Evolutionary conservation across 2,329 filamentous ascomycete genomes (phyloP), one percentile per base, ranked within the genome.

Genomic region (Fusarium haematococcum): DNA sequence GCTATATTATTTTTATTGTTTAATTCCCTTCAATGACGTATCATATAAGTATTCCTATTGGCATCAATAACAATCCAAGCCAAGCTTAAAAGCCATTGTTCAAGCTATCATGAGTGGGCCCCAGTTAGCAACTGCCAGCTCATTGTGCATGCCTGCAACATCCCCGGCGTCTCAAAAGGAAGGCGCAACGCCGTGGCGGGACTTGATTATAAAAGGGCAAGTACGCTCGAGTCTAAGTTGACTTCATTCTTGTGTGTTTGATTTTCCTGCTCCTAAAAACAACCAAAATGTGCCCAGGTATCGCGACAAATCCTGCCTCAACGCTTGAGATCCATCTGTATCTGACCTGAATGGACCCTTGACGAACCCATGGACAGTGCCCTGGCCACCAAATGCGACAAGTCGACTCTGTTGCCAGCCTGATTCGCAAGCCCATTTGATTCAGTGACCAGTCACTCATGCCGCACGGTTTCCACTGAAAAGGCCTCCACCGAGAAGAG

Each of bases 301-400:
- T 41, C 65, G 16, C 57, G 50, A 60, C 58, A 43, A 45, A 59
- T 35, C 43, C 57, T 33, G 18, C n/a, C 48, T 54, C 48, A 14
- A 20, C 30, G 33, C 50, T 33, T 58, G 20, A 43, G 59, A 32
- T 66, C 59, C 67, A 66, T 50, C 63, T 71, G 64, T 58, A 68
- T 69, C 64, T 63, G 33, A 27, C 43, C 50, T 48, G 57, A 37
- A 50, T 25, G 39, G 52, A 61, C 41, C 64, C 62, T 71, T 69
- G 73, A 79, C 67, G 78, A 80, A 78, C 76, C 66, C 70, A 70
- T 79, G 78, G 77, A 75, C 73, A 74, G 73, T 79, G 78, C 77
- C 57, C 74, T 71, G 69, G 66, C 69, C 58, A 35, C 62, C 37
- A 71, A 74, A 79, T 77, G 75, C 75, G 76, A 77, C 64, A 9